These are phyloP conservation scores for Arthrobotrys musiformis DNA, from an alignment of 2,329 filamentous ascomycete genomes.

Conservation along the genomic window DNA sequence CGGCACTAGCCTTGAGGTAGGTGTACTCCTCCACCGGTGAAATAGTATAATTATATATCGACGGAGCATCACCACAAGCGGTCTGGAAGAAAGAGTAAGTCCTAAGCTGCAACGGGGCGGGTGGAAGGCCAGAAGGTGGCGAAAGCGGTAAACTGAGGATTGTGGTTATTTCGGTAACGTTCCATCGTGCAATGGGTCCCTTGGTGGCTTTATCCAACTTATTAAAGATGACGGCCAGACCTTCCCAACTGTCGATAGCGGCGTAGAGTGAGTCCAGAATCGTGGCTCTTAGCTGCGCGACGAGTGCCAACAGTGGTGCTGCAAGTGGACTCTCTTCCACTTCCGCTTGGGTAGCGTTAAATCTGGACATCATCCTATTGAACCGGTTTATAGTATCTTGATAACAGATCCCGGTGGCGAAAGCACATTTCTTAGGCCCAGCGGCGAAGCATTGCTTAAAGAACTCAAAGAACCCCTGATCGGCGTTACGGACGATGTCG, in stretches of 20 bases:
- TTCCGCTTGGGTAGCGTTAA: conserved; percentile 28
- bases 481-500: conserved; percentile 6
- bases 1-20: neutral
- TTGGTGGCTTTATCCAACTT: conserved; percentile 19
- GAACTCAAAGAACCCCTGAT: conserved; percentile 28
- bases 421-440: conserved; percentile 22
- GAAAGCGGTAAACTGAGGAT: conserved; percentile 14
- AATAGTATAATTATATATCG: conserved; percentile 16
- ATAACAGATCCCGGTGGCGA: conserved; percentile 16
- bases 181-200: neutral
- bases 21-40: neutral
- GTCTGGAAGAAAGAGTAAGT: conserved; percentile 30
- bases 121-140: neutral
- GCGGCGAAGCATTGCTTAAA: conserved; percentile 36
- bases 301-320: neutral
- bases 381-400: conserved; percentile 35
- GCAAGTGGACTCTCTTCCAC: neutral
- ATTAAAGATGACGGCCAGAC: conserved; percentile 3
- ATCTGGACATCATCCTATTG: conserved; percentile 21
- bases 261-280: conserved; percentile 30
- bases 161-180: conserved; percentile 10
- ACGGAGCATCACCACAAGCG: conserved; percentile 34
- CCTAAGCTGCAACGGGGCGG: conserved; percentile 18
- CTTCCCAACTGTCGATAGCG: conserved; percentile 2
- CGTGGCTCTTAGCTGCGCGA: neutral